Evolutionary conservation across 257 asterid genomes (phyloP).

Genomic region (Oldenlandia corymbosa): DNA sequence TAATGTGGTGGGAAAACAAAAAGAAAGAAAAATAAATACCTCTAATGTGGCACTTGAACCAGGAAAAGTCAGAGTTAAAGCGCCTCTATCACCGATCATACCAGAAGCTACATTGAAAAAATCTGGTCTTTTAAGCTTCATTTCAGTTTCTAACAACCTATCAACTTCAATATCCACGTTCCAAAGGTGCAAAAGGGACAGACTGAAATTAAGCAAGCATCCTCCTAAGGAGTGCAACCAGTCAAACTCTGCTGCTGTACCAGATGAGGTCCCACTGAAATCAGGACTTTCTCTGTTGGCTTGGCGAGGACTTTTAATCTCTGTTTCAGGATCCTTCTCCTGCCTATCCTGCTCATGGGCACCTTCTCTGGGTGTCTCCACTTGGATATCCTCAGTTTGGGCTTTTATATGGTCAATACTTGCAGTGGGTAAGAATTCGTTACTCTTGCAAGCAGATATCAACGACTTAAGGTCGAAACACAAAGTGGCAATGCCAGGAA

Average conservation of each 20-base stretch:
- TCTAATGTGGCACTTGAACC: constrained; percentile 64
- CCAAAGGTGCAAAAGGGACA: constrained; percentile 93
- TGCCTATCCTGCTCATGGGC: constrained; percentile 26
- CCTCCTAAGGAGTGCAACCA: constrained; percentile 53
- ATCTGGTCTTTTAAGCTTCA: constrained; percentile 71
- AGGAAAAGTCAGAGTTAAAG: constrained; percentile 83
- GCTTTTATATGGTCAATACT: constrained; percentile 28
- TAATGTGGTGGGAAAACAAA: too few species aligned
- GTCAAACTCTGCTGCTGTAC: constrained; percentile 37
- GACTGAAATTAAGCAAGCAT: constrained; percentile 70
- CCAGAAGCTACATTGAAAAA: constrained; percentile 78
- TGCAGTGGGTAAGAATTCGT: constrained; percentile 31
- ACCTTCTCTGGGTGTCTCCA: constrained; percentile 33
- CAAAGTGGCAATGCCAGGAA: constrained; percentile 79
- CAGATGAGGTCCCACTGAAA: constrained; percentile 30
- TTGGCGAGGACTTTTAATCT: constrained; percentile 32
- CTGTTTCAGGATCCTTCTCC: constrained; percentile 27
- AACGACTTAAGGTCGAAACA: constrained; percentile 74
- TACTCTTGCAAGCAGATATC: constrained; percentile 64
- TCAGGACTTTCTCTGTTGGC: constrained; percentile 19
- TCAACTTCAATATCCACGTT: constrained; percentile 79
- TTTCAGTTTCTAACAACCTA: constrained; percentile 66
- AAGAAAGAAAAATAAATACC: too few species aligned
- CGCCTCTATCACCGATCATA: constrained; percentile 83
- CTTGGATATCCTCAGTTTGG: constrained; percentile 34